These are phyloP conservation scores for Apiotrichum porosum DNA, from an alignment of 1,284 basidiomycete species.

Conservation along the genomic window DNA sequence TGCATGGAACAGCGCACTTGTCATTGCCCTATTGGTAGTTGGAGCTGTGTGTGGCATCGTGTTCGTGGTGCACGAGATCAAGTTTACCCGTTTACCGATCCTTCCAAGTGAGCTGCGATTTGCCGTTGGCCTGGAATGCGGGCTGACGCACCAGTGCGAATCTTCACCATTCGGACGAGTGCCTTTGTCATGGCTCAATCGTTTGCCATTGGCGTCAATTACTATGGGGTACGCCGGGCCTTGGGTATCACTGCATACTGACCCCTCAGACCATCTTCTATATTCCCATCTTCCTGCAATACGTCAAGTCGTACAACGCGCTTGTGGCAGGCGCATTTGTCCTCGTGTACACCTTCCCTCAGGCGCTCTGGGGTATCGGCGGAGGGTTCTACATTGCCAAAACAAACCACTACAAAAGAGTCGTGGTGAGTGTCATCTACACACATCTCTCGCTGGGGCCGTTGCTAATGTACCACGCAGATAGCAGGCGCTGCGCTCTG, in stretches of 20 bases:
- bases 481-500: constrained; percentile 21
- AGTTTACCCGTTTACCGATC: constrained; percentile 29
- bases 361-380: constrained; percentile 20
- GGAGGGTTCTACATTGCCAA: constrained; percentile 21
- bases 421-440: constrained; percentile 22
- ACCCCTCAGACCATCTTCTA: constrained; percentile 29
- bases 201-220: constrained; percentile 33
- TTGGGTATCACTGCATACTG: too few species aligned
- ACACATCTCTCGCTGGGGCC: too few species aligned
- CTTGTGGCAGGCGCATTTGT: constrained; percentile 28
- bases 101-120: constrained; percentile 33
- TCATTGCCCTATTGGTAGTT: constrained; percentile 28
- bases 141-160: constrained; percentile 20
- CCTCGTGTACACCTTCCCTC: constrained; percentile 29
- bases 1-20: constrained; percentile 27
- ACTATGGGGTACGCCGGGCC: constrained; percentile 25
- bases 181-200: constrained; percentile 24
- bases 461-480: too few species aligned
- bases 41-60: constrained; percentile 14
- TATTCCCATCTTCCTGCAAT: constrained; percentile 34
- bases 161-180: constrained; percentile 26
- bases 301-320: constrained; percentile 29
- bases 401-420: constrained; percentile 28
- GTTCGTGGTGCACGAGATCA: constrained; percentile 18
- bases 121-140: too few species aligned